phyloP scores from a whole-genome alignment of 2,329 filamentous ascomycete species.

The Thielaviopsis ethacetica region DNA sequence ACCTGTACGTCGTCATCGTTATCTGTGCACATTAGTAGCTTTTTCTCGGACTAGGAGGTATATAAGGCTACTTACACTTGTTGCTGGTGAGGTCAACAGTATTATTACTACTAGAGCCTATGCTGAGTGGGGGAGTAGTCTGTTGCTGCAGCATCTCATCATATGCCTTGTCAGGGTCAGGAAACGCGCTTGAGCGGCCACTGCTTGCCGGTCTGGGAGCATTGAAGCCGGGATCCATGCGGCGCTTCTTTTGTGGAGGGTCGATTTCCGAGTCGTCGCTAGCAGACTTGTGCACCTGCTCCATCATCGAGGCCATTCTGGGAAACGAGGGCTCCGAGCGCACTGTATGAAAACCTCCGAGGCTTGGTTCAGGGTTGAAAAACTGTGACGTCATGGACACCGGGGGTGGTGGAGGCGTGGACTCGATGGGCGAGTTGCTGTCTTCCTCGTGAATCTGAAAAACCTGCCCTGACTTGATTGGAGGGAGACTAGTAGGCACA shows the following conservation, averaged over 20 bases:
- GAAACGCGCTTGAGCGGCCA: background rate
- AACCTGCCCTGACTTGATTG: constrained; percentile 8
- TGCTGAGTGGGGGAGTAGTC: background rate
- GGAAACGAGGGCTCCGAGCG: constrained; percentile 10
- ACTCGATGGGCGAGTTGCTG: constrained; percentile 7
- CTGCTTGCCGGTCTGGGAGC: constrained; percentile 2
- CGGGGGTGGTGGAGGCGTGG: constrained; percentile 6
- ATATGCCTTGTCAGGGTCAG: background rate
- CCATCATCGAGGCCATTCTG: constrained; percentile 6
- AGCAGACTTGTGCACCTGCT: background rate
- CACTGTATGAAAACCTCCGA: constrained; percentile 7
- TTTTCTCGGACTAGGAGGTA: too few species aligned
- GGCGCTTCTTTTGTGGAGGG: constrained; percentile 8
- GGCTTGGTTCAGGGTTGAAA: background rate
- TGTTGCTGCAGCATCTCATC: background rate
- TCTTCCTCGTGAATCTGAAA: constrained; percentile 12
- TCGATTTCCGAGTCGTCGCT: constrained; percentile 6
- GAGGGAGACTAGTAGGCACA: constrained; percentile 4
- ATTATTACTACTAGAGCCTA: constrained; percentile 19
- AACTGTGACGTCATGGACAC: background rate
- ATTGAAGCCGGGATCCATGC: constrained; percentile 6
- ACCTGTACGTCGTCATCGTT: constrained; percentile 44
- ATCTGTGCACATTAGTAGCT: constrained; percentile 18
- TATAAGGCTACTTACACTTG: constrained; percentile 19
- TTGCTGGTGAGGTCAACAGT: constrained; percentile 44